Evolutionary conservation across 371 early-diverging fungal genomes (phyloP).

Genomic region (Blakeslea trispora): DNA sequence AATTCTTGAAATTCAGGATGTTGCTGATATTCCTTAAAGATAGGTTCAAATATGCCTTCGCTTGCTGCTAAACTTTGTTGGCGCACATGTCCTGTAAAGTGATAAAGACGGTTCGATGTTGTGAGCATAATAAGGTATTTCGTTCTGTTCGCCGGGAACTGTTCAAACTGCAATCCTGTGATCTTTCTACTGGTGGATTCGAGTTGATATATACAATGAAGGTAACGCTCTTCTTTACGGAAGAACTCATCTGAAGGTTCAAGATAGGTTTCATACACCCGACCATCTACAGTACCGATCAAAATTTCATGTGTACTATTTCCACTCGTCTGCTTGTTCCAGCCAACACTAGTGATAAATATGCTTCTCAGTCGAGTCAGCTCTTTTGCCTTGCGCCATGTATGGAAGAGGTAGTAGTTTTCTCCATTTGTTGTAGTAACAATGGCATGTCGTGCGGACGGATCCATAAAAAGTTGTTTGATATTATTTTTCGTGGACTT

Average conservation of each 20-base stretch:
- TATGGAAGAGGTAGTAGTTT: constrained; percentile 79
- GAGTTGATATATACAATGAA: constrained; percentile 68
- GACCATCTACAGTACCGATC: constrained; percentile 82
- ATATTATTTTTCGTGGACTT: constrained; percentile 63
- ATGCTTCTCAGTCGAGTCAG: constrained; percentile 71
- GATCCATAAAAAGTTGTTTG: constrained; percentile 78
- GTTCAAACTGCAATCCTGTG: constrained; percentile 76
- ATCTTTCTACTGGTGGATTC: constrained; percentile 58
- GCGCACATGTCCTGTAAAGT: constrained; percentile 72
- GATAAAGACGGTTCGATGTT: constrained; percentile 84
- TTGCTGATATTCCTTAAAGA: constrained; percentile 64
- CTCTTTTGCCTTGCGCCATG: constrained; percentile 74
- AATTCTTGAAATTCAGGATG: constrained; percentile 76
- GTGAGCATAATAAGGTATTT: constrained; percentile 74
- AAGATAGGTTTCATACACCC: constrained; percentile 83
- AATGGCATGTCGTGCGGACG: constrained; percentile 83
- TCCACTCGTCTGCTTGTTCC: constrained; percentile 73
- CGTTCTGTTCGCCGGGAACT: constrained; percentile 62
- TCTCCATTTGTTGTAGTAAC: constrained; percentile 85
- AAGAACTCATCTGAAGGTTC: constrained; percentile 83
- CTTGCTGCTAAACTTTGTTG: constrained; percentile 28
- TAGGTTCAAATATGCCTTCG: constrained; percentile 58
- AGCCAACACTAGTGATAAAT: constrained; percentile 74
- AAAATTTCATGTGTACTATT: constrained; percentile 75
- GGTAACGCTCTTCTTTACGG: constrained; percentile 78